Conservation (phyloP, 441 rosid species). For the Jatropha multifida region DNA sequence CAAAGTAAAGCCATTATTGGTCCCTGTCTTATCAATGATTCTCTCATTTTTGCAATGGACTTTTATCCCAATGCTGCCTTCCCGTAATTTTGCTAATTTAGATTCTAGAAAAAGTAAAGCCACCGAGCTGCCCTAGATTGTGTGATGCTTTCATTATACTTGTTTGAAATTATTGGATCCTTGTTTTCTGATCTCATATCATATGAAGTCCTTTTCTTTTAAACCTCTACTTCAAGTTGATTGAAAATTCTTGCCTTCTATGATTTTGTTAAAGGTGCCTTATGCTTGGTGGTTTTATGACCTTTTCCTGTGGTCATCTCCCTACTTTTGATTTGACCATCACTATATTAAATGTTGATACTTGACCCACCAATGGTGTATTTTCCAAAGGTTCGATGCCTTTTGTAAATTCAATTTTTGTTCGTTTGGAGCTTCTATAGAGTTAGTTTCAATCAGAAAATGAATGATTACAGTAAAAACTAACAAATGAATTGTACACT, state of each 20-base stretch:
- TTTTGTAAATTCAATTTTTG: background rate
- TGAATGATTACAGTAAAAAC: background rate
- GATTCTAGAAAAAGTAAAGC: background rate
- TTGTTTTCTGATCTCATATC: background rate
- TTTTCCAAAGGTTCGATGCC: background rate
- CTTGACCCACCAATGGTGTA: background rate
- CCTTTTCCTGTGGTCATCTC: background rate
- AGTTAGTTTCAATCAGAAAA: conserved; percentile 1
- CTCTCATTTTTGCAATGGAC: background rate
- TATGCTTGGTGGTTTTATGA: background rate
- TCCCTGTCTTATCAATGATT: conserved; percentile 1
- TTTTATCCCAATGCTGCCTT: background rate
- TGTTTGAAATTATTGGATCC: background rate
- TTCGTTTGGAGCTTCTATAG: background rate
- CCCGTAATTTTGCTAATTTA: background rate
- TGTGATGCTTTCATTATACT: background rate
- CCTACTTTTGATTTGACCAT: background rate
- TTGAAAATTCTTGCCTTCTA: background rate
- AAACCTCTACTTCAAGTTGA: background rate
- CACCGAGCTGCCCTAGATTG: background rate
- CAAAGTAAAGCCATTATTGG: background rate
- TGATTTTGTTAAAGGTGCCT: background rate
- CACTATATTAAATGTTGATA: background rate
- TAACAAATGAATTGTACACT: background rate
- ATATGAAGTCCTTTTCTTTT: background rate